Evolutionary conservation across 2,329 filamentous ascomycete species (phyloP).

Genomic region (Talaromyces marneffei): DNA sequence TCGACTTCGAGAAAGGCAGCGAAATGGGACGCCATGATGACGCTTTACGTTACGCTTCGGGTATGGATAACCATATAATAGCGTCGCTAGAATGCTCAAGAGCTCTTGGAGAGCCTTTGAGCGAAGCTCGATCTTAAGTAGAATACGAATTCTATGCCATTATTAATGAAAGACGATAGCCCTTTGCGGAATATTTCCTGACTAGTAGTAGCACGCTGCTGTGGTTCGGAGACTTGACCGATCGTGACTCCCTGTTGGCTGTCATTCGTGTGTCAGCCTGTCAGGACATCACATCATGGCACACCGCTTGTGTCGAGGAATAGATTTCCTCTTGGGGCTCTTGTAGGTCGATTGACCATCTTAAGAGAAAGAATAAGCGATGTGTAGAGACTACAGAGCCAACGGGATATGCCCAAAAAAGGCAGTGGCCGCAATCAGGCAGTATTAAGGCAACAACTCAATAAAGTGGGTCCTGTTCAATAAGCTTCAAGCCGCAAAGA

Average conservation of each 20-base stretch:
- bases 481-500: neutral
- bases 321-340: neutral
- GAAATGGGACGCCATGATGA: constrained; percentile 21
- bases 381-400: neutral
- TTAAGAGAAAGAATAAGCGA: neutral
- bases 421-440: constrained; percentile 3
- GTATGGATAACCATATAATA: neutral
- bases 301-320: neutral
- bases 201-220: neutral
- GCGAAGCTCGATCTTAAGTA: neutral
- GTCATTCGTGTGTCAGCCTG: neutral
- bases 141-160: neutral
- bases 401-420: neutral
- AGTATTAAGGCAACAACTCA: neutral
- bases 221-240: neutral
- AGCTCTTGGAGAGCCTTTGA: neutral
- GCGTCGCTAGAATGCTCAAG: neutral
- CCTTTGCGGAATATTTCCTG: neutral
- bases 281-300: neutral
- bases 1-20: constrained; percentile 42
- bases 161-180: neutral
- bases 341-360: neutral
- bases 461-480: neutral
- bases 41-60: neutral
- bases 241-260: neutral